A percentile compares a stretch with the other conserved stretches of the same genome.
Evolutionary conservation across 1,284 basidiomycete genomes (phyloP).

Genomic region (Uromyces viciae-fabae): DNA sequence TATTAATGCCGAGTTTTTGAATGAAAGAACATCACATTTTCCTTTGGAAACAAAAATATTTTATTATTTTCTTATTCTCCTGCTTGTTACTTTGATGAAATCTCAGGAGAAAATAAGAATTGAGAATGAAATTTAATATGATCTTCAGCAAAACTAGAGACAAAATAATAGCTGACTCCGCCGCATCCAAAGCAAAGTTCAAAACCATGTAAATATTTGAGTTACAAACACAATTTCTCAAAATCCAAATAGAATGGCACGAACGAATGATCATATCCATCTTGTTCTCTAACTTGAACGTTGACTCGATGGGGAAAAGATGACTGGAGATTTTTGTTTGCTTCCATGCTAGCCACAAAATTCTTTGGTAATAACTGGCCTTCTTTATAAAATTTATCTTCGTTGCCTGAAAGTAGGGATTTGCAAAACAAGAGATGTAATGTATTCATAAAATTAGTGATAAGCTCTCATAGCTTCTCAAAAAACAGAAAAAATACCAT

Average conservation of each 20-base stretch:
- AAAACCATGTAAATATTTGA: background rate
- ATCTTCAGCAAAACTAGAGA: constrained; percentile 54
- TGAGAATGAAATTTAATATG: constrained; percentile 59
- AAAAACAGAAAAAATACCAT: constrained; percentile 9
- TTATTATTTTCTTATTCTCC: too few relatives aligned
- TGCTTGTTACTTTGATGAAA: too few relatives aligned
- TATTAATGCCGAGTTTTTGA: too few relatives aligned
- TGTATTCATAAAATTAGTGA: background rate
- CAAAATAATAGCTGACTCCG: constrained; percentile 20
- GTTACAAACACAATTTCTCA: background rate
- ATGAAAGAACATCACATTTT: too few relatives aligned
- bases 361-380: constrained; percentile 84
- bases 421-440: background rate
- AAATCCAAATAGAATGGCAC: background rate
- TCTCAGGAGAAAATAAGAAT: constrained; percentile 47
- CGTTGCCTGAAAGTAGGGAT: constrained; percentile 64
- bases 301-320: too few relatives aligned
- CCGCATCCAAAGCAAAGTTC: background rate
- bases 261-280: constrained; percentile 35
- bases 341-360: constrained; percentile 62
- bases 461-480: too few relatives aligned
- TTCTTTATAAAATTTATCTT: constrained; percentile 78
- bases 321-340: background rate
- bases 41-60: too few relatives aligned
- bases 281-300: constrained; percentile 8